Conservation (phyloP, 2,329 filamentous ascomycete genomes). For the Epichloe gansuensis region DNA sequence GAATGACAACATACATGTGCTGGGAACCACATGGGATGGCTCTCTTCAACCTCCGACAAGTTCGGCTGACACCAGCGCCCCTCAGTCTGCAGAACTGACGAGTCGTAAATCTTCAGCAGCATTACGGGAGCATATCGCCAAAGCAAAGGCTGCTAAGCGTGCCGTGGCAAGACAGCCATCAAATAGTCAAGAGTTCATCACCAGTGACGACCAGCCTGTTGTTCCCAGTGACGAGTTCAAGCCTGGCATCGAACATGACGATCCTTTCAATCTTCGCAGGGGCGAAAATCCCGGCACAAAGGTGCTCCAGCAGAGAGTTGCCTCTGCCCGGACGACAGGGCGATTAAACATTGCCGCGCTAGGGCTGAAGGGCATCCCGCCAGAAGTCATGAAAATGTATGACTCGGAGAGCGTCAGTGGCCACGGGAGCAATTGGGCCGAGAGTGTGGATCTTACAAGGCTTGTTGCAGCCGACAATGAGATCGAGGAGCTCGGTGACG, state of each 20-base stretch:
- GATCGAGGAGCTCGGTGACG: slow-evolving; percentile 58
- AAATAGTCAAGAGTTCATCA: slow-evolving; percentile 4
- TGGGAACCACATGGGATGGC: slow-evolving; percentile 17
- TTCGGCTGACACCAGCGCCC: slow-evolving; percentile 7
- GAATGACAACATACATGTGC: slow-evolving; percentile 1
- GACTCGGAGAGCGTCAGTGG: slow-evolving; percentile 56
- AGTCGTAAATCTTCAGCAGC: slow-evolving; percentile 60
- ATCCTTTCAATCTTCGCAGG: slow-evolving; percentile 58
- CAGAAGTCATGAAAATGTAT: slow-evolving; percentile 84
- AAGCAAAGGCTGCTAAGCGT: slow-evolving; percentile 71
- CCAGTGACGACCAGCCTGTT: slow-evolving; percentile 21
- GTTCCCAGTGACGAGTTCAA: slow-evolving; percentile 30
- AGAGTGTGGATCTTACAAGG: slow-evolving; percentile 74
- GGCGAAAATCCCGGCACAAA: slow-evolving; percentile 48
- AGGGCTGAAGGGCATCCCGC: slow-evolving; percentile 64
- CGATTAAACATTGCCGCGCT: slow-evolving; percentile 81
- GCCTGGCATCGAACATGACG: slow-evolving; percentile 39
- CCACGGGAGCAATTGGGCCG: slow-evolving; percentile 65
- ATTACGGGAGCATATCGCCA: slow-evolving; percentile 81
- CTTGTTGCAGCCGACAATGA: slow-evolving; percentile 88
- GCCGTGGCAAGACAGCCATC: slow-evolving; percentile 30
- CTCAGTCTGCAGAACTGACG: slow-evolving; percentile 13
- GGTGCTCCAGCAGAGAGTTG: slow-evolving; percentile 60
- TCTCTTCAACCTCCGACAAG: slow-evolving; percentile 14
- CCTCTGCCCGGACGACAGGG: slow-evolving; percentile 61